Percentiles rank a stretch among this genome's conserved stretches.
These are phyloP conservation scores for Plasmopara muralis DNA, from an alignment of 352 stramenopile species.

Conservation along the genomic window DNA sequence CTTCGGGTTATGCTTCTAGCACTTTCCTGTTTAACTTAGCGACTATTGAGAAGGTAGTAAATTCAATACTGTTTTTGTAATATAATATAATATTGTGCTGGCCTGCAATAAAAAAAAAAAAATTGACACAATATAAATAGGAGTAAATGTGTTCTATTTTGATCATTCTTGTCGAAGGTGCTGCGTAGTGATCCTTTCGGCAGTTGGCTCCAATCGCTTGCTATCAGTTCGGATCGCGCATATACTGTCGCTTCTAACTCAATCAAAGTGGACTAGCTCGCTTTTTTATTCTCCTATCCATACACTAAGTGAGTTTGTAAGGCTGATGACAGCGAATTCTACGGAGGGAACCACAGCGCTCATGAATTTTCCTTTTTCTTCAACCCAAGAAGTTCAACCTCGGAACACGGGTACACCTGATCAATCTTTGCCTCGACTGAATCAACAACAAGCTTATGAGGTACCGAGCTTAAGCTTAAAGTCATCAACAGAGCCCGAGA, in stretches of 20 bases:
- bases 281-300: neutral
- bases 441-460: conserved; percentile 13
- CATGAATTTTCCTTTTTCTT: conserved; percentile 20
- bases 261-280: conserved; percentile 14
- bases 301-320: neutral
- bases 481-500: conserved; percentile 5
- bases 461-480: conserved; percentile 4
- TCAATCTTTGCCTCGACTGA: conserved; percentile 6
- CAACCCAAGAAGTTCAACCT: conserved; percentile 12
- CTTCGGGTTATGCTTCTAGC: too few species aligned
- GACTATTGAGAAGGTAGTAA: too few species aligned
- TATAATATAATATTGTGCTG: neutral
- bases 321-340: conserved; percentile 22
- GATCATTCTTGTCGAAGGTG: conserved; percentile 15
- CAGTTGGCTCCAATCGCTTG: conserved; percentile 9
- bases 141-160: conserved; percentile 22
- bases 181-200: conserved; percentile 18
- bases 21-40: too few species aligned
- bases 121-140: conserved; percentile 19
- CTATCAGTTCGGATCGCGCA: conserved; percentile 1
- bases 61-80: neutral
- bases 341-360: conserved; percentile 15
- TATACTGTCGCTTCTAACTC: conserved; percentile 8
- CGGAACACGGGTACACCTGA: conserved; percentile 14
- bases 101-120: conserved; percentile 4